Conservation (phyloP, 169 alveolate species). For the Plasmodium malariae region DNA sequence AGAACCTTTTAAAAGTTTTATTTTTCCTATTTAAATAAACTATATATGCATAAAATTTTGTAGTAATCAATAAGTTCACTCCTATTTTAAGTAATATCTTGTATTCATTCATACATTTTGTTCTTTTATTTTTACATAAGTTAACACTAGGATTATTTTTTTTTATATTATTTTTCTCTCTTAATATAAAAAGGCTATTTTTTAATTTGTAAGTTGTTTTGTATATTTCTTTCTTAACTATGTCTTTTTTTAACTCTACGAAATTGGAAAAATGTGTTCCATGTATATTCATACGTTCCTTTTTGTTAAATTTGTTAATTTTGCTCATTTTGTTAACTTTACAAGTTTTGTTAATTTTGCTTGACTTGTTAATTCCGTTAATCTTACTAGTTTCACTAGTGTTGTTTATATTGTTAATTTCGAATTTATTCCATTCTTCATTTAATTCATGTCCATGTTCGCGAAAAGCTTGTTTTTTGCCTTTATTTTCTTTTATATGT, state of each 20-base stretch:
- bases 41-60: constrained; percentile 45
- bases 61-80: constrained; percentile 42
- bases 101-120: constrained; percentile 17
- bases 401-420: no score
- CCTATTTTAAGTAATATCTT: constrained; percentile 37
- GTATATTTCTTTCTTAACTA: constrained; percentile 42
- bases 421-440: no score
- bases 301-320: not conserved
- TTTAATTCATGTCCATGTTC: no score
- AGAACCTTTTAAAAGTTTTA: constrained; percentile 47
- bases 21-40: constrained; percentile 40
- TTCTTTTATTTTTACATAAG: not conserved
- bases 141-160: not conserved
- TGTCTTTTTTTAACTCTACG: constrained; percentile 38
- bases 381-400: no score
- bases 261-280: constrained; percentile 8
- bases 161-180: not conserved
- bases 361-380: not conserved
- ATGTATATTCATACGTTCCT: not conserved
- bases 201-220: constrained; percentile 25
- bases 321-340: not conserved
- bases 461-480: not conserved
- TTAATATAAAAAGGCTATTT: not conserved
- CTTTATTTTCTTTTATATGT: not conserved
- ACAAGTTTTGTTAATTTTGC: not conserved